phyloP scores from a whole-genome alignment of 129 eudicot genomes.

The Heracleum sosnowskyi region DNA sequence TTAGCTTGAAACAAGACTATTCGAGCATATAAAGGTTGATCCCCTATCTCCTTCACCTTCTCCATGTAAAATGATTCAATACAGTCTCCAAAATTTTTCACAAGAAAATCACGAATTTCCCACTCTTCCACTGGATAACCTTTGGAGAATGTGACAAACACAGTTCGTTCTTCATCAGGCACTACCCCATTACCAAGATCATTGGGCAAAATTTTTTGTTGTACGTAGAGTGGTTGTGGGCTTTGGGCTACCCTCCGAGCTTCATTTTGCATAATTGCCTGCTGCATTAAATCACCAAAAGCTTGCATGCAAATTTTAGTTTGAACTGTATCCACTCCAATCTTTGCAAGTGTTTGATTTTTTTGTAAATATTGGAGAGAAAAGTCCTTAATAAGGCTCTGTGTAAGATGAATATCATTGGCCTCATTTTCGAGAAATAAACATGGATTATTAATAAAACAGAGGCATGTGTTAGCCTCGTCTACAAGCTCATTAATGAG shows the following conservation, averaged over 20 bases:
- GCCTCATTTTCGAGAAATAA: not conserved
- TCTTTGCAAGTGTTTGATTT: slow-evolving; percentile 7
- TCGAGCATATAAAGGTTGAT: slow-evolving; percentile 51
- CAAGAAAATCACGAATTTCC: slow-evolving; percentile 42
- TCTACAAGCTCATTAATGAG: slow-evolving; percentile 35
- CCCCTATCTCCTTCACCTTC: slow-evolving; percentile 17
- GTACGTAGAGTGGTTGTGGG: not conserved
- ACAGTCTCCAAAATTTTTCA: slow-evolving; percentile 36
- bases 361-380: slow-evolving; percentile 33
- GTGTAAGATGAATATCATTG: slow-evolving; percentile 32
- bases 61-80: slow-evolving; percentile 55
- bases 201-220: not conserved
- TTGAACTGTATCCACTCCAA: slow-evolving; percentile 18
- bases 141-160: slow-evolving; percentile 48
- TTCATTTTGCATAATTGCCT: slow-evolving; percentile 22
- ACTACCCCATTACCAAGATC: not conserved
- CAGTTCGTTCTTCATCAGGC: slow-evolving; percentile 4
- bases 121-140: slow-evolving; percentile 54
- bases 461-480: slow-evolving; percentile 43
- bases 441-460: slow-evolving; percentile 16
- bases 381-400: slow-evolving; percentile 23
- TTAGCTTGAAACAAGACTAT: slow-evolving; percentile 31
- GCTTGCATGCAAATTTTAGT: slow-evolving; percentile 29
- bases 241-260: not conserved
- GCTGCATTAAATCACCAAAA: slow-evolving; percentile 36